These are phyloP conservation scores for Sabuloglossum arenarium DNA, from an alignment of 495 filamentous ascomycete genomes.

Conservation along the genomic window DNA sequence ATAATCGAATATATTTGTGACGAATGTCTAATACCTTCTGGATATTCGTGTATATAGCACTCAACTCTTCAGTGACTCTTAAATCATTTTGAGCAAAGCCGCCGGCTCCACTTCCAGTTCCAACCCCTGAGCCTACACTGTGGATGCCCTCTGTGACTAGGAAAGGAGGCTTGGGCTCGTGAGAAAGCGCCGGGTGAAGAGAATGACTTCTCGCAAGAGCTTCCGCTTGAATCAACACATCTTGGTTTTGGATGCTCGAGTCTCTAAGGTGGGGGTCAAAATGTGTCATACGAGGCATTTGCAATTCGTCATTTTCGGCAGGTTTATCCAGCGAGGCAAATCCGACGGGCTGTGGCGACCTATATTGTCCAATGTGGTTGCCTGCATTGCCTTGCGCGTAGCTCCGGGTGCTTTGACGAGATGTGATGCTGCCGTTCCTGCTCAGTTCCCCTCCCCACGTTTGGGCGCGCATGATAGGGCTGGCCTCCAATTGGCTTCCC, in stretches of 20 bases:
- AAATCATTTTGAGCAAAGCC: constrained; percentile 36
- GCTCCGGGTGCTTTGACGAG: constrained; percentile 10
- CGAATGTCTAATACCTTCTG: constrained; percentile 66
- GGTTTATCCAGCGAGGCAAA: constrained; percentile 10
- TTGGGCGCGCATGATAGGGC: constrained; percentile 25
- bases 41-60: constrained; percentile 70
- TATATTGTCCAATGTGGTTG: constrained; percentile 3
- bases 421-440: constrained; percentile 21
- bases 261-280: constrained; percentile 6
- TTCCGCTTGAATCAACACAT: constrained; percentile 22
- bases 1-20: constrained; percentile 75
- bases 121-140: constrained; percentile 28
- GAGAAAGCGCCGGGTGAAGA: constrained; percentile 22
- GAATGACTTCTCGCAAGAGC: constrained; percentile 24
- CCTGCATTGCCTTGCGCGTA: not conserved
- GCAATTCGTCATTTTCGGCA: constrained; percentile 12
- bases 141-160: constrained; percentile 27
- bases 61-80: constrained; percentile 60
- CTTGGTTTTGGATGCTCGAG: constrained; percentile 8
- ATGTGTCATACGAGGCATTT: constrained; percentile 11
- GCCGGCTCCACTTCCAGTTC: constrained; percentile 21
- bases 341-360: constrained; percentile 13
- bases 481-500: constrained; percentile 48
- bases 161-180: constrained; percentile 25
- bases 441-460: constrained; percentile 12